phyloP scores from a whole-genome alignment of 371 early-diverging fungal species.

The Saksenaea oblongispora region DNA sequence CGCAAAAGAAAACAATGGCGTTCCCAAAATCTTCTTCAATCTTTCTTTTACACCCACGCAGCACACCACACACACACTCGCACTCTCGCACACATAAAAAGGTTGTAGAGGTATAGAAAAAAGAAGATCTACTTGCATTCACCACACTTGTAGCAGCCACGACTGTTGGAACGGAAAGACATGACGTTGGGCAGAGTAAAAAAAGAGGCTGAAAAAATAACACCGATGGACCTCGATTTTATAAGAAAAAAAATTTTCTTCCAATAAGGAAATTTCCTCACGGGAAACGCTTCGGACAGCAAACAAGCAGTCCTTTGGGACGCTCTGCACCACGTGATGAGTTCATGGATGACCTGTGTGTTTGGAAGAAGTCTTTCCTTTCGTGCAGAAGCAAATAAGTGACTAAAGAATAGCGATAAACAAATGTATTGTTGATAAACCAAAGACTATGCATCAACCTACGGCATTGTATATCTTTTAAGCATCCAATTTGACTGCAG shows the following conservation, averaged over 20 bases:
- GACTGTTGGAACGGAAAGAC: conserved; percentile 42
- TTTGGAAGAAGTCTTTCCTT: too few relatives aligned
- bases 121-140: conserved; percentile 45
- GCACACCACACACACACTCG: conserved; percentile 3
- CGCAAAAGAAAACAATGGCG: not conserved
- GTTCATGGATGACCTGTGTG: too few relatives aligned
- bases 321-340: not conserved
- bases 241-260: not conserved
- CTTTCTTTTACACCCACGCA: conserved; percentile 1
- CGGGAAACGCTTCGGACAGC: too few relatives aligned
- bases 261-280: too few relatives aligned
- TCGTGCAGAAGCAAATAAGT: too few relatives aligned
- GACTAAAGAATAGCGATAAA: too few relatives aligned
- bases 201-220: not conserved
- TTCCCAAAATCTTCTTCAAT: not conserved
- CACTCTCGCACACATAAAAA: conserved; percentile 8
- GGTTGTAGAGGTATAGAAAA: not conserved
- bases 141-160: conserved; percentile 54
- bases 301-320: too few relatives aligned
- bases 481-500: too few relatives aligned
- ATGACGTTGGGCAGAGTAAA: conserved; percentile 16
- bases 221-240: not conserved
- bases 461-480: too few relatives aligned
- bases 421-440: too few relatives aligned
- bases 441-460: too few relatives aligned